A percentile compares a stretch with the other conserved stretches of the same genome.
These are phyloP conservation scores for Halophytophthora polymorphica DNA, from an alignment of 352 stramenopile genomes.

Conservation along the genomic window DNA sequence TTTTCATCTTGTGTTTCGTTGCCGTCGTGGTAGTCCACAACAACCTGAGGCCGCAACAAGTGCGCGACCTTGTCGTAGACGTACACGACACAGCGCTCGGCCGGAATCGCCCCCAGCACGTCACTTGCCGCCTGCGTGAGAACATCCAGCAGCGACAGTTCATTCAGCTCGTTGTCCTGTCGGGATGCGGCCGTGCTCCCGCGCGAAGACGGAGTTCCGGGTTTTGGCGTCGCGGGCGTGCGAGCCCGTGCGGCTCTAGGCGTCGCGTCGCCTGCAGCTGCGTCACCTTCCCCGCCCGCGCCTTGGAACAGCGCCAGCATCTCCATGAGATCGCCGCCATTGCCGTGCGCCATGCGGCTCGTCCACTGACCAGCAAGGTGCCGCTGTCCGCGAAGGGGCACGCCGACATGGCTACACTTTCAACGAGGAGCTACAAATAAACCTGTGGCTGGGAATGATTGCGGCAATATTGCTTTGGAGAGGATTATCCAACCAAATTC, in stretches of 20 bases:
- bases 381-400: background rate
- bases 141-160: conserved; percentile 28
- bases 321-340: no score
- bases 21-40: conserved; percentile 11
- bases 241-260: no score
- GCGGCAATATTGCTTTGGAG: background rate
- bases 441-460: background rate
- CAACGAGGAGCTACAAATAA: background rate
- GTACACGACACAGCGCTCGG: conserved; percentile 49
- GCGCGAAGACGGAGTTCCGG: no score
- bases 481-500: no score
- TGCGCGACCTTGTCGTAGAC: conserved; percentile 54
- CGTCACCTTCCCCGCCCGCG: no score
- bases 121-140: conserved; percentile 37
- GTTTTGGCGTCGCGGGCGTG: no score
- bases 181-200: no score
- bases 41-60: conserved; percentile 36
- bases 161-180: conserved; percentile 11
- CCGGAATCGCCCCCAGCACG: conserved; percentile 32
- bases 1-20: conserved; percentile 1
- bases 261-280: no score
- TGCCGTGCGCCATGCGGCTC: no score
- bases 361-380: no score
- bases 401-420: background rate
- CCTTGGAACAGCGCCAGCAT: no score